Conservation (phyloP, 345 rosid species). For the Hevea brasiliensis region DNA sequence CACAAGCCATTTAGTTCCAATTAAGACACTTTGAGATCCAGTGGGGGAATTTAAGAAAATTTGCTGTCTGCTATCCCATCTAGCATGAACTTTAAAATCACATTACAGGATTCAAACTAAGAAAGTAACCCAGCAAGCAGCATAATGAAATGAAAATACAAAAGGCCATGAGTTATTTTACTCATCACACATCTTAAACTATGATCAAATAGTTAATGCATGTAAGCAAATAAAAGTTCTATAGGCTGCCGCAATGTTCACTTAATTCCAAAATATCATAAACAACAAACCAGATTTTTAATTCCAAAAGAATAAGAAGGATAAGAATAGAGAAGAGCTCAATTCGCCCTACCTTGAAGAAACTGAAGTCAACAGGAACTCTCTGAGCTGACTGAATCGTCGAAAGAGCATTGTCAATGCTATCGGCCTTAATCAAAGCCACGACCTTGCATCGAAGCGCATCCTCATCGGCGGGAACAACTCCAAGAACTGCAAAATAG, state of each 20-base stretch:
- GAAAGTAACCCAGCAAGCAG: background rate
- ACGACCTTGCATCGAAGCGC: constrained; percentile 85
- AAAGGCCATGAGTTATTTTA: too few relatives aligned
- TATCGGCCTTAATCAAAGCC: constrained; percentile 68
- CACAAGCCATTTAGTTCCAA: background rate
- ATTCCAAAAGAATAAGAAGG: too few relatives aligned
- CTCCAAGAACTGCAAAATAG: constrained; percentile 54
- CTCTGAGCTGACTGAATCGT: constrained; percentile 48
- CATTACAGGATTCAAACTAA: background rate
- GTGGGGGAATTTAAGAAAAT: background rate
- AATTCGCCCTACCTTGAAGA: constrained; percentile 51
- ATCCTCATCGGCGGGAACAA: constrained; percentile 77
- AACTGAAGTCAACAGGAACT: constrained; percentile 54
- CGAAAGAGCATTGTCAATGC: constrained; percentile 66
- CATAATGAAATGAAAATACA: background rate
- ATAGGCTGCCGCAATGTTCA: too few relatives aligned
- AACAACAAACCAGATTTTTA: background rate
- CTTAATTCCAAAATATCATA: too few relatives aligned
- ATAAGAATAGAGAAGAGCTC: background rate
- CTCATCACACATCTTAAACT: too few relatives aligned
- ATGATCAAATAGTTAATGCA: too few relatives aligned
- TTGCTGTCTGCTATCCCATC: background rate
- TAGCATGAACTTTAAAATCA: background rate
- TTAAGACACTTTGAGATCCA: background rate
- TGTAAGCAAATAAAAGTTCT: too few relatives aligned